Evolutionary conservation across 306 rosid genomes (phyloP).

Genomic region (Sicyos edulis): DNA sequence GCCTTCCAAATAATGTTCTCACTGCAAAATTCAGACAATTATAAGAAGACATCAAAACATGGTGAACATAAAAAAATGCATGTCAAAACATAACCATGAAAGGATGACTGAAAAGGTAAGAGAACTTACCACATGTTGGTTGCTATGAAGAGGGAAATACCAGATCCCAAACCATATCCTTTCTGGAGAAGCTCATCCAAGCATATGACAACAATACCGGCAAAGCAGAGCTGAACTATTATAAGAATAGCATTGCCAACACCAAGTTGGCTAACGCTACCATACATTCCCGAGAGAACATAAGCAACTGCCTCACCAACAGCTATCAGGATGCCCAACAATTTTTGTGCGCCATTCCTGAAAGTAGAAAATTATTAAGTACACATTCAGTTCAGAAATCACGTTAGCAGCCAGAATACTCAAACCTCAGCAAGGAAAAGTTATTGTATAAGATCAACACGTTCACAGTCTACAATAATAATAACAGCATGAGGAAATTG

Average conservation of each 20-base stretch:
- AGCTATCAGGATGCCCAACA: constrained; percentile 87
- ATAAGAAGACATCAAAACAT: neutral
- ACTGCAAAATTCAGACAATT: constrained; percentile 23
- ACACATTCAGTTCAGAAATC: neutral
- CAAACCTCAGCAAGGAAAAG: neutral
- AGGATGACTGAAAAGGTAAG: neutral
- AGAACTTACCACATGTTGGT: constrained; percentile 80
- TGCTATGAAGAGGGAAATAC: constrained; percentile 94
- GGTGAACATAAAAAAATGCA: neutral
- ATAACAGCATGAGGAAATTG: neutral
- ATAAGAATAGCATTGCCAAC: constrained; percentile 94
- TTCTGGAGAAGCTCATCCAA: constrained; percentile 96
- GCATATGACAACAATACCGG: constrained; percentile 90
- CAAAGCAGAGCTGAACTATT: constrained; percentile 84
- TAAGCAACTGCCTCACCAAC: constrained; percentile 97
- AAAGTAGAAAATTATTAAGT: neutral
- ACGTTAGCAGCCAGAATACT: neutral
- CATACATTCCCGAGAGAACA: constrained; percentile 94
- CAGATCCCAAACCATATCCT: constrained; percentile 98
- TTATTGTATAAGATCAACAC: neutral
- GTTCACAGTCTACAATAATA: neutral
- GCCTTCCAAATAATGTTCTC: constrained; percentile 57
- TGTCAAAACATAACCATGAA: neutral
- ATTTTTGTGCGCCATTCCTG: constrained; percentile 86
- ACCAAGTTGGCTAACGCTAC: constrained; percentile 96